Base-by-base conservation (phyloP, 2,329 filamentous ascomycete genomes). In the Monosporascus sp. region DNA sequence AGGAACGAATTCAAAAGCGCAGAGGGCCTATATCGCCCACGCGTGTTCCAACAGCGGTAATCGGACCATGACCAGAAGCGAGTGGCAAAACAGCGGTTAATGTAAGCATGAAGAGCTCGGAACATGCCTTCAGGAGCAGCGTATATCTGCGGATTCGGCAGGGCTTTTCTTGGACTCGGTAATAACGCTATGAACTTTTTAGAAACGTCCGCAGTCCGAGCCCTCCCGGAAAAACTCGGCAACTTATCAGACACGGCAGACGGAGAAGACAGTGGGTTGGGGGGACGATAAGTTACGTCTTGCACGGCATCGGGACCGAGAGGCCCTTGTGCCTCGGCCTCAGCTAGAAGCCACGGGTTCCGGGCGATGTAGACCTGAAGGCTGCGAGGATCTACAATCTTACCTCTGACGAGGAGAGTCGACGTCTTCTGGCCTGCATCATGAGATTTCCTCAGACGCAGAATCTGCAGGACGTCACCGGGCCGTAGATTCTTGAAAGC, bases 401-500 rank as follows among this genome's bases (percentile, higher is more conserved):
- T 57, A 20, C 60, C 54, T 50, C 64, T 60, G 31, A 66, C 62
- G 47, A 59, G 64, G 51, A 65, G 65, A 35, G 55, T 38, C 31
- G 63, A 61, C 20, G 45, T 51, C 38, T 60, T 61, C n/a, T 58
- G 52, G 27, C 52, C 54, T 15, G 59, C 60, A 49, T 66, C 64
- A 17, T 61, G 57, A 17, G 57, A 50, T 47, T 55, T 63, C 50
- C 64, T 65, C 7, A 65, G 48, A 38, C 60, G 62, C 20, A 66
- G 62, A 31, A 66, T 62, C 51, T 64, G 64, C 31, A 66, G 57
- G 37, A 65, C 64, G 38, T 66, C 63, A 38, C 64, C 62, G 31
- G 59, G 56, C 27, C 64, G 61, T 38, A 65, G 57, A 36, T 66
- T 66, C 53, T 65, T 66, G 50, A 63, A 65, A 15, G 64, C 63